phyloP scores from a whole-genome alignment of 805 yeast genomes.

The Kluyveromyces wickerhamii region DNA sequence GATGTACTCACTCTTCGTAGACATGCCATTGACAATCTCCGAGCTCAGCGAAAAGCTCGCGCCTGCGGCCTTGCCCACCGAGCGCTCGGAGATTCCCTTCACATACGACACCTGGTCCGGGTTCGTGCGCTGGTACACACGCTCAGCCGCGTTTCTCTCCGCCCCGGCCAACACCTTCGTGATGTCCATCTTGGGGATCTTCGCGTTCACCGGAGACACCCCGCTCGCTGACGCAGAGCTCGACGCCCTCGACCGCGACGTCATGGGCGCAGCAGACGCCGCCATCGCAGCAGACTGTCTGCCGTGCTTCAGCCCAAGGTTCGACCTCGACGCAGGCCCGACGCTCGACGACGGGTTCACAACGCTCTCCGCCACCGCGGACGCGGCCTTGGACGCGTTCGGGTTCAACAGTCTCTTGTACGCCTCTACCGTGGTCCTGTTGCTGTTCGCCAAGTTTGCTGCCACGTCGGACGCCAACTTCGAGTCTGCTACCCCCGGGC shows the following conservation, averaged over 20 bases:
- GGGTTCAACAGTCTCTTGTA: slow-evolving; percentile 44
- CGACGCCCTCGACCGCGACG: slow-evolving; percentile 6
- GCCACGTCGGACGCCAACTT: slow-evolving; percentile 60
- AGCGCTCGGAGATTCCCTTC: slow-evolving; percentile 17
- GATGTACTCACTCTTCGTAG: slow-evolving; percentile 30
- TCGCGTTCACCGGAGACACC: slow-evolving; percentile 4
- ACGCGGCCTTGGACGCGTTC: slow-evolving; percentile 28
- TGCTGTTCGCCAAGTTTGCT: slow-evolving; percentile 62
- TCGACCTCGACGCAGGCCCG: neutral
- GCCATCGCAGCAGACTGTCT: slow-evolving; percentile 6
- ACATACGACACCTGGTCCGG: slow-evolving; percentile 8
- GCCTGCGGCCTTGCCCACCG: slow-evolving; percentile 18
- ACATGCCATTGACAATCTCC: slow-evolving; percentile 16
- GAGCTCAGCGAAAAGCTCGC: slow-evolving; percentile 16
- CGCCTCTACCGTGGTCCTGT: slow-evolving; percentile 53
- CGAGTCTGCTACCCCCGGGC: slow-evolving; percentile 56
- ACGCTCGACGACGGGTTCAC: neutral
- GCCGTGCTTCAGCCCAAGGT: slow-evolving; percentile 5
- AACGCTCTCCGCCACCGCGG: slow-evolving; percentile 11
- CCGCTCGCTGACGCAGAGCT: slow-evolving; percentile 5
- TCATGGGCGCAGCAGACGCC: slow-evolving; percentile 8
- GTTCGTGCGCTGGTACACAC: slow-evolving; percentile 13
- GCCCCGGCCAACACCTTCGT: slow-evolving; percentile 27
- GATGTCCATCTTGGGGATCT: slow-evolving; percentile 15
- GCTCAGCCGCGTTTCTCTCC: slow-evolving; percentile 22